A percentile compares a stretch with the other conserved stretches of the same genome.
These are phyloP conservation scores for Poronia punctata DNA, from an alignment of 495 filamentous ascomycete genomes.

Conservation along the genomic window DNA sequence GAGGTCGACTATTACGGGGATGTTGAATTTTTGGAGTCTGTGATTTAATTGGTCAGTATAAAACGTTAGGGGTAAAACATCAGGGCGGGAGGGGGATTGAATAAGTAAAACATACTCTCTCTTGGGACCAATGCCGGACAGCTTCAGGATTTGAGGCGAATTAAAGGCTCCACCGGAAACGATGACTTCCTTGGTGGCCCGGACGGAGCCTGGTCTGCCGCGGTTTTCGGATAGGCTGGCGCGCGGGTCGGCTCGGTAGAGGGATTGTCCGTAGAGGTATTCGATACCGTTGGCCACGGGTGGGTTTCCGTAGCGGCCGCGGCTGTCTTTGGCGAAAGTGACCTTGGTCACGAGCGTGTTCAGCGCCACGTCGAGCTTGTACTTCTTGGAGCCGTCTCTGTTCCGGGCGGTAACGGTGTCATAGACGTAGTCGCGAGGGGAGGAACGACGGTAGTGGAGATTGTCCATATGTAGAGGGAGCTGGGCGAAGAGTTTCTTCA, in stretches of 20 bases:
- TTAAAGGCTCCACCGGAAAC: constrained; percentile 54
- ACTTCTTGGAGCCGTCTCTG: constrained; percentile 46
- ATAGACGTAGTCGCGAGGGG: constrained; percentile 48
- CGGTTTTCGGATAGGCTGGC: constrained; percentile 15
- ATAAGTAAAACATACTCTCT: constrained; percentile 41
- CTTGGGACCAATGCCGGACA: constrained; percentile 53
- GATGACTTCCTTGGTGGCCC: constrained; percentile 55
- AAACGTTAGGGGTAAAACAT: not conserved
- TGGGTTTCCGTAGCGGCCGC: constrained; percentile 11
- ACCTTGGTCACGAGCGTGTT: constrained; percentile 58
- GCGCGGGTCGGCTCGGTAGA: constrained; percentile 54
- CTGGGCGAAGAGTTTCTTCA: constrained; percentile 27
- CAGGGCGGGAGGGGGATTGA: too few relatives aligned
- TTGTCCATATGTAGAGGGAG: constrained; percentile 10
- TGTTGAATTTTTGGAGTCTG: constrained; percentile 24
- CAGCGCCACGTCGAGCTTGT: constrained; percentile 50
- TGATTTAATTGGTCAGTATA: not conserved
- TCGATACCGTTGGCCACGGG: constrained; percentile 56
- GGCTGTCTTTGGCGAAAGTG: constrained; percentile 37
- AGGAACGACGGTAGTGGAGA: constrained; percentile 37
- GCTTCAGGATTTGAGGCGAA: constrained; percentile 56
- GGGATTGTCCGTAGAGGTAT: constrained; percentile 50
- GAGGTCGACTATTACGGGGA: constrained; percentile 46
- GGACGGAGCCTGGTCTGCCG: constrained; percentile 38
- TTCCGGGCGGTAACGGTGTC: constrained; percentile 44